Evolutionary conservation across 331 rosid genomes (phyloP).

Genomic region (Spiraea crenata): DNA sequence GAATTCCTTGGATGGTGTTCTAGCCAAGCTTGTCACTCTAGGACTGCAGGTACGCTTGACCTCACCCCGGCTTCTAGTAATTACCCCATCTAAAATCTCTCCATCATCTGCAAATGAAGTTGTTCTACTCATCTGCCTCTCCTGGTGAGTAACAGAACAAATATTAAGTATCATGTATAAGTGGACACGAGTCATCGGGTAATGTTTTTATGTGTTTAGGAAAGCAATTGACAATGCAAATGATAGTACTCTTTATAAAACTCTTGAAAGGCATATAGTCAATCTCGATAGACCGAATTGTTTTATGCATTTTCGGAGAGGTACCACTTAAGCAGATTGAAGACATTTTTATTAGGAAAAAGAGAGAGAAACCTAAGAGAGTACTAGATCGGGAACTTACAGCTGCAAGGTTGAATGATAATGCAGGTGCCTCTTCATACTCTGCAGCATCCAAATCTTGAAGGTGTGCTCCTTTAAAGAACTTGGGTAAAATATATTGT

Average conservation of each 20-base stretch:
- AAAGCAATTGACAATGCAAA: neutral
- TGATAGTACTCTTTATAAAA: neutral
- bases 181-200: neutral
- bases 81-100: slow-evolving; percentile 59
- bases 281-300: no score
- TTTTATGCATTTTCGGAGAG: neutral
- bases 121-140: slow-evolving; percentile 43
- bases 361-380: neutral
- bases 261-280: neutral
- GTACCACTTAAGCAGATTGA: neutral
- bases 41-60: slow-evolving; percentile 51
- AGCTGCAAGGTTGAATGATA: slow-evolving; percentile 37
- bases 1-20: slow-evolving; percentile 36
- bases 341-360: neutral
- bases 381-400: slow-evolving; percentile 34
- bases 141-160: slow-evolving; percentile 33
- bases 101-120: slow-evolving; percentile 55
- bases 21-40: slow-evolving; percentile 35
- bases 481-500: slow-evolving; percentile 73
- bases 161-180: slow-evolving; percentile 8
- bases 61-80: slow-evolving; percentile 70
- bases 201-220: neutral
- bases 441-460: slow-evolving; percentile 85
- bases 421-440: slow-evolving; percentile 60
- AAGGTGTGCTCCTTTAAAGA: slow-evolving; percentile 68